Conservation (phyloP, 1,139 yeast genomes). For the Saccharomyces hybrid region DNA sequence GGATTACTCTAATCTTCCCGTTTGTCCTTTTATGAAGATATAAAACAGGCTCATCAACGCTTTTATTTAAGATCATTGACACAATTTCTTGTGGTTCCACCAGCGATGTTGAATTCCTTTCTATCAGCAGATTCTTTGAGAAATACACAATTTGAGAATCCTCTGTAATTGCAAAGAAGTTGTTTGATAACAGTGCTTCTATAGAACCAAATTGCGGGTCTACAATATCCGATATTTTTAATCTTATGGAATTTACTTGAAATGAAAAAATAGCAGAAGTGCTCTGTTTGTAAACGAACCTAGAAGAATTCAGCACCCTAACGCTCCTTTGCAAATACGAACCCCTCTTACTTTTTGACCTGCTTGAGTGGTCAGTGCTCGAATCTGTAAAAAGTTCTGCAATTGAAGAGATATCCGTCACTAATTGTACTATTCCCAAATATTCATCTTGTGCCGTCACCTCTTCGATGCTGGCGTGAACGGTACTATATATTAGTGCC, state of each 20-base stretch:
- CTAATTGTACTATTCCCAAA: conserved; percentile 7
- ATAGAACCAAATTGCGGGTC: conserved; percentile 43
- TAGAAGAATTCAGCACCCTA: conserved; percentile 23
- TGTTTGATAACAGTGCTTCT: conserved; percentile 23
- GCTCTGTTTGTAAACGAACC: conserved; percentile 25
- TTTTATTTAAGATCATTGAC: background rate
- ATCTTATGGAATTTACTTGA: conserved; percentile 16
- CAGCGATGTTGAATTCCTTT: conserved; percentile 29
- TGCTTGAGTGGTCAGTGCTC: conserved; percentile 1
- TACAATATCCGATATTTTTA: conserved; percentile 30
- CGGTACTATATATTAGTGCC: background rate
- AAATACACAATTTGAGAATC: conserved; percentile 34
- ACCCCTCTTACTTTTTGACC: conserved; percentile 2
- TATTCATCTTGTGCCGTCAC: conserved; percentile 14
- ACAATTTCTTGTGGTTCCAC: conserved; percentile 28
- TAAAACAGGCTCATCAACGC: conserved; percentile 32
- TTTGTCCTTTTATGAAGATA: conserved; percentile 27
- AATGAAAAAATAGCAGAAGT: conserved; percentile 19
- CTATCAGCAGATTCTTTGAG: conserved; percentile 9
- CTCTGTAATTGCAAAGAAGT: conserved; percentile 33
- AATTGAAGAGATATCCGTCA: conserved; percentile 5
- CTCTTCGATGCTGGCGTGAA: conserved; percentile 10
- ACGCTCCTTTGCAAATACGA: conserved; percentile 19
- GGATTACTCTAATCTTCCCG: conserved; percentile 33
- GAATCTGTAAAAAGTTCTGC: background rate